These are phyloP conservation scores for Pseudogymnoascus sp. DNA, from an alignment of 2,329 filamentous ascomycete species.

Conservation along the genomic window DNA sequence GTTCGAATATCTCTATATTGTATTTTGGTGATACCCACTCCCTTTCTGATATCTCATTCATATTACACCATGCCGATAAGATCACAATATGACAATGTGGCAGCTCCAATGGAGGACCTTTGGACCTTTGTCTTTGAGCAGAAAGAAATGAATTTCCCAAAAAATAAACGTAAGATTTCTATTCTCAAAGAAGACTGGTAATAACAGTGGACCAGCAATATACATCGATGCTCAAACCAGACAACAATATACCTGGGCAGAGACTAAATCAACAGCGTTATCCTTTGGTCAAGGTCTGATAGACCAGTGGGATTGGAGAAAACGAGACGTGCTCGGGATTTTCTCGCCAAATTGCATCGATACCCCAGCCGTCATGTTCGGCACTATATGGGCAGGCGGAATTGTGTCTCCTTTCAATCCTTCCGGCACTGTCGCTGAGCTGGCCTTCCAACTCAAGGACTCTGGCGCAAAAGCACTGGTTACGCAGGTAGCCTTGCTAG, in stretches of 20 bases:
- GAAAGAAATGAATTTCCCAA: not conserved
- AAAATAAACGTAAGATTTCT: not conserved
- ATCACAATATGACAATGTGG: not conserved
- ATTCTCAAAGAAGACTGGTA: not conserved
- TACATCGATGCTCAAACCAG: constrained; percentile 65
- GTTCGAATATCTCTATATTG: not conserved
- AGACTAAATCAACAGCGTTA: constrained; percentile 56
- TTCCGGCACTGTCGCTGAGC: constrained; percentile 72
- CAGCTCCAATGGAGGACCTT: not conserved
- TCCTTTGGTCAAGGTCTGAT: constrained; percentile 72
- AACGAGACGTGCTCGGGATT: constrained; percentile 71
- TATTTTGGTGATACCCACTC: not conserved
- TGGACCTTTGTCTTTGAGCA: not conserved
- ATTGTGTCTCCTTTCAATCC: constrained; percentile 78
- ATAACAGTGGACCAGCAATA: constrained; percentile 47
- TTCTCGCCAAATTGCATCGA: constrained; percentile 82
- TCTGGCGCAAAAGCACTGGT: constrained; percentile 66
- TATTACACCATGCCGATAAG: not conserved
- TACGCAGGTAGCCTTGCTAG: constrained; percentile 62
- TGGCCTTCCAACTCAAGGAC: constrained; percentile 76
- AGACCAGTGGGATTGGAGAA: constrained; percentile 65
- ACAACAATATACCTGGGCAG: constrained; percentile 57
- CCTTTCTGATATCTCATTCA: not conserved
- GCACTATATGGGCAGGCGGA: constrained; percentile 73
- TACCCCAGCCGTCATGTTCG: constrained; percentile 67